Evolutionary conservation across 495 filamentous ascomycete species (phyloP).

Genomic region (Astrothelium subdiscretum): DNA sequence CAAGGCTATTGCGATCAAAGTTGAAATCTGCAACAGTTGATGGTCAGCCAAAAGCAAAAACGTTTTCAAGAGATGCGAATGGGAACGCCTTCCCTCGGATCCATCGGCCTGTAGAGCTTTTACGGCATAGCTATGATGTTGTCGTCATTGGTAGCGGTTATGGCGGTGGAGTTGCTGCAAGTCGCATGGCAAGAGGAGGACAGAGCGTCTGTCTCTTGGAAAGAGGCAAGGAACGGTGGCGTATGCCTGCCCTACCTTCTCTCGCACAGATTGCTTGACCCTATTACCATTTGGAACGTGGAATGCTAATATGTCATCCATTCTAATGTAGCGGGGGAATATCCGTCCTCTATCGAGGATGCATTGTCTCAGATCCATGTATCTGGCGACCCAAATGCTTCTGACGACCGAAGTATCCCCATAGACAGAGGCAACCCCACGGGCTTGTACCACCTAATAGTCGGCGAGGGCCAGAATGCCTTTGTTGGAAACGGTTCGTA

Average conservation of each 20-base stretch:
- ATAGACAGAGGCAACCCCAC: slow-evolving; percentile 44
- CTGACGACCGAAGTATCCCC: slow-evolving; percentile 26
- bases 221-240: slow-evolving; percentile 51
- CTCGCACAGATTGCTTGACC: neutral
- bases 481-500: slow-evolving; percentile 53
- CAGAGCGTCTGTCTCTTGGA: slow-evolving; percentile 53
- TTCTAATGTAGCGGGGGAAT: slow-evolving; percentile 40
- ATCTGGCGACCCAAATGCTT: slow-evolving; percentile 42
- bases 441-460: slow-evolving; percentile 49
- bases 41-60: neutral
- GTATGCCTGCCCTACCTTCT: slow-evolving; percentile 15
- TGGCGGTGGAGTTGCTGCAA: slow-evolving; percentile 54
- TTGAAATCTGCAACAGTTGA: neutral
- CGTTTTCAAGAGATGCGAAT: neutral
- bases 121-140: slow-evolving; percentile 48
- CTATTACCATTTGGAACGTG: neutral
- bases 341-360: slow-evolving; percentile 38
- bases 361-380: slow-evolving; percentile 39
- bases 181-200: slow-evolving; percentile 50
- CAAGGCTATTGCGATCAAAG: neutral
- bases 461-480: slow-evolving; percentile 55
- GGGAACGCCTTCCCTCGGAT: slow-evolving; percentile 32
- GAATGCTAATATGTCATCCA: neutral
- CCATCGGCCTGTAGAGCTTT: slow-evolving; percentile 43
- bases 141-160: slow-evolving; percentile 59